These are phyloP conservation scores for Erodium texanum DNA, from an alignment of 441 rosid genomes.

Conservation along the genomic window DNA sequence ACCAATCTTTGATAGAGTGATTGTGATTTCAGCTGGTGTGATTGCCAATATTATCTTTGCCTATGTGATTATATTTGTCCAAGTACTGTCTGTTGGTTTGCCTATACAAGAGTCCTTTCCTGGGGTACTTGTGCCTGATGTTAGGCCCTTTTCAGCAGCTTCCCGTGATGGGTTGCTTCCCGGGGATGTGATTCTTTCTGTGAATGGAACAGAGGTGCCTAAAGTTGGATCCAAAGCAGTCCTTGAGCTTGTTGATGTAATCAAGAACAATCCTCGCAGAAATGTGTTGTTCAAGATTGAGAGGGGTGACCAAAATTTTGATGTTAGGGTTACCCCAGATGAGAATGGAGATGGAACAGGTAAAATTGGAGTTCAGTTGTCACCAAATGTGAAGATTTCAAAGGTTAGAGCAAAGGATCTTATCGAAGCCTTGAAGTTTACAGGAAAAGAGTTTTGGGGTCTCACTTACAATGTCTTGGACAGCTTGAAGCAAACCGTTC, in stretches of 20 bases:
- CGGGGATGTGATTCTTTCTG: slow-evolving; percentile 70
- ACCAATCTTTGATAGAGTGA: slow-evolving; percentile 63
- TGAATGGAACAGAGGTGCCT: slow-evolving; percentile 47
- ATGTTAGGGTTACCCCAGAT: slow-evolving; percentile 64
- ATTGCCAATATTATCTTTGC: slow-evolving; percentile 81
- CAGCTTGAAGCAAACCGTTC: slow-evolving; percentile 69
- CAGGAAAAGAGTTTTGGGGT: slow-evolving; percentile 65
- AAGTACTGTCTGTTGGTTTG: slow-evolving; percentile 76
- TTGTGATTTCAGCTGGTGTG: slow-evolving; percentile 89
- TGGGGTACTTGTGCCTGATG: slow-evolving; percentile 85
- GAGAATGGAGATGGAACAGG: slow-evolving; percentile 75
- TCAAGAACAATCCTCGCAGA: slow-evolving; percentile 53
- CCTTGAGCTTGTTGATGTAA: slow-evolving; percentile 51
- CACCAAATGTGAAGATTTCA: slow-evolving; percentile 60
- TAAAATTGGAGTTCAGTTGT: slow-evolving; percentile 73
- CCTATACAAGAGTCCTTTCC: slow-evolving; percentile 88
- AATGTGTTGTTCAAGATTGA: slow-evolving; percentile 51
- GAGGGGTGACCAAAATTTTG: slow-evolving; percentile 48
- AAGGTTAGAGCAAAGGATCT: slow-evolving; percentile 50
- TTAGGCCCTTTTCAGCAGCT: slow-evolving; percentile 71
- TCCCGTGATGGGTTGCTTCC: slow-evolving; percentile 81
- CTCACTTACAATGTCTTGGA: slow-evolving; percentile 66
- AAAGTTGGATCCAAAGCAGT: slow-evolving; percentile 43
- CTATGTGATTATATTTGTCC: slow-evolving; percentile 61
- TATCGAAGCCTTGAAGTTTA: slow-evolving; percentile 47